Evolutionary conservation across 345 rosid species (phyloP).

Genomic region (Syzygium grande): DNA sequence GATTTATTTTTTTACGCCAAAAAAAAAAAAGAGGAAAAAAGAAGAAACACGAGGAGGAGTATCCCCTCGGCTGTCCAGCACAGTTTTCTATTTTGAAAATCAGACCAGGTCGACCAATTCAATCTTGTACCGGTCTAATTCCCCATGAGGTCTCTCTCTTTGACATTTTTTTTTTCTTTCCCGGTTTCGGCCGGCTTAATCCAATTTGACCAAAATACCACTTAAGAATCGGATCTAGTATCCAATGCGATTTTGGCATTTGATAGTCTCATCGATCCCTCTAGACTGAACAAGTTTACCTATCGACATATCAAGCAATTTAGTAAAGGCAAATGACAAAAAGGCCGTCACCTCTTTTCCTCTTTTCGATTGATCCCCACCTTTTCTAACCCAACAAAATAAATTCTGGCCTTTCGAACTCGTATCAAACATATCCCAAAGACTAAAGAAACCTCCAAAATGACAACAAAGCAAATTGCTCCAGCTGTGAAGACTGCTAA

Average conservation of each 20-base stretch:
- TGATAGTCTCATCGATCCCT: background rate
- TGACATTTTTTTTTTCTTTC: background rate
- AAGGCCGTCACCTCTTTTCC: background rate
- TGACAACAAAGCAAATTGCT: background rate
- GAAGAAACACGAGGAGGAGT: too few species aligned
- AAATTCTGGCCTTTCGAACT: background rate
- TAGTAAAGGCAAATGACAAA: background rate
- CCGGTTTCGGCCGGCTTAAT: background rate
- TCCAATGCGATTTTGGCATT: background rate
- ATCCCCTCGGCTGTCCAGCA: background rate
- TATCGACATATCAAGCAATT: background rate
- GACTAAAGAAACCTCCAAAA: background rate
- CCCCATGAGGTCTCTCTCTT: too few species aligned
- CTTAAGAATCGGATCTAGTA: background rate
- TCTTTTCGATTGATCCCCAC: background rate
- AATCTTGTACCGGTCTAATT: background rate
- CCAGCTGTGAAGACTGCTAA: background rate
- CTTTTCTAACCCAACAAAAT: background rate
- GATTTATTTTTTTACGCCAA: background rate
- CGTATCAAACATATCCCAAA: background rate
- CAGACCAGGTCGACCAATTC: background rate
- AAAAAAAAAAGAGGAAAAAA: background rate
- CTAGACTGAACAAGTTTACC: background rate
- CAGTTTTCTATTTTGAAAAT: background rate
- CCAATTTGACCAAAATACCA: background rate